phyloP scores from a whole-genome alignment of 306 rosid genomes.

The Castanea mollissima region DNA sequence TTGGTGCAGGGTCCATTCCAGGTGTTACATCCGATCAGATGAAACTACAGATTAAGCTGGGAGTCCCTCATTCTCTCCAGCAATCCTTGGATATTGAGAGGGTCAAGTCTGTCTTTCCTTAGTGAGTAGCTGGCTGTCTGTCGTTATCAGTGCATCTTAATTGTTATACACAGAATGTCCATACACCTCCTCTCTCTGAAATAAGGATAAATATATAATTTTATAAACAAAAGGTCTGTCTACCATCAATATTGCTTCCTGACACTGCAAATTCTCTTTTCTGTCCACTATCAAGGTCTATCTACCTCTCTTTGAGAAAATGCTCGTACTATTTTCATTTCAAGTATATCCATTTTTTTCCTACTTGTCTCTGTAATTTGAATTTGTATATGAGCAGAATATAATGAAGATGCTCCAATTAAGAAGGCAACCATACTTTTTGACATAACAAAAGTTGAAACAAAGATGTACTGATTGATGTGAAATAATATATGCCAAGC shows the following conservation, averaged over 20 bases:
- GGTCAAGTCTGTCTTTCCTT: slow-evolving; percentile 90
- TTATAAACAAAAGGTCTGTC: no score
- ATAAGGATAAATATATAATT: neutral
- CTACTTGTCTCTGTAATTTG: neutral
- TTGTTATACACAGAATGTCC: neutral
- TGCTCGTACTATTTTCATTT: neutral
- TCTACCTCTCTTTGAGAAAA: neutral
- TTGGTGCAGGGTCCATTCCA: slow-evolving; percentile 77
- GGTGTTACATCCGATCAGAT: slow-evolving; percentile 82
- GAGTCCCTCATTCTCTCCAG: slow-evolving; percentile 85
- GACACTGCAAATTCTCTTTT: neutral
- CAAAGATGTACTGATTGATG: neutral
- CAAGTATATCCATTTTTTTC: neutral
- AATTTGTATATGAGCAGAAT: neutral
- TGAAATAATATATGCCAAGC: neutral
- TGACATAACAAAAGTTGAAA: neutral
- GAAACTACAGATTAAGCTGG: slow-evolving; percentile 90
- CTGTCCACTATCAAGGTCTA: neutral
- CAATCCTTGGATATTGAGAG: slow-evolving; percentile 67
- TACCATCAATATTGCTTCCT: neutral
- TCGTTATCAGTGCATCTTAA: neutral
- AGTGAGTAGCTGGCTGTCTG: slow-evolving; percentile 52
- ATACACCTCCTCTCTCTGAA: neutral
- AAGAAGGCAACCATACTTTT: neutral
- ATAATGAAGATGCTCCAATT: neutral